Percentiles rank a stretch among this genome's conserved stretches.
Evolutionary conservation across 1,284 basidiomycete genomes (phyloP).

Genomic region (Boletellus sp.): DNA sequence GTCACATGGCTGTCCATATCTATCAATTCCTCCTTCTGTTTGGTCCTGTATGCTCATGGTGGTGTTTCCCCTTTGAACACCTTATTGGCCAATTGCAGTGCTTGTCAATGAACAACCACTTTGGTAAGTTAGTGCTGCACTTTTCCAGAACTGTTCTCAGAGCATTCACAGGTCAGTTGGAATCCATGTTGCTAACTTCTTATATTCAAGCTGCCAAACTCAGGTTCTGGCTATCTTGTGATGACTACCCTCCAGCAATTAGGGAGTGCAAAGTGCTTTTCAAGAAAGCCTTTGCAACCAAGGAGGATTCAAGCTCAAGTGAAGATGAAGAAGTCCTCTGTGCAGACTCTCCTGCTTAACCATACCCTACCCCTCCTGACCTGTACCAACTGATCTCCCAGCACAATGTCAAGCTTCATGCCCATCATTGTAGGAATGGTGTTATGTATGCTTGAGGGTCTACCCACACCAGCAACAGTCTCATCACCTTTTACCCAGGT

Average conservation of each 20-base stretch:
- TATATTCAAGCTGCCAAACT: conserved; percentile 4
- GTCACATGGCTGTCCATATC: conserved; percentile 9
- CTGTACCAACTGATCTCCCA: not conserved
- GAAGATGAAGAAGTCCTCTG: not conserved
- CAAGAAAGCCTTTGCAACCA: not conserved
- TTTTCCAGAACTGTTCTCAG: not conserved
- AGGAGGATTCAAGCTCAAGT: not conserved
- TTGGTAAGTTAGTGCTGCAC: conserved; percentile 1
- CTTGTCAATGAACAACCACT: conserved; percentile 10
- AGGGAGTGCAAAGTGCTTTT: conserved; percentile 7
- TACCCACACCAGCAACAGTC: conserved; percentile 6
- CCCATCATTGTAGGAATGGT: not conserved
- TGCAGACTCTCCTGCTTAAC: not conserved
- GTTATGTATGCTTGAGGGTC: conserved; percentile 1
- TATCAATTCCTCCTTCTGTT: conserved; percentile 1
- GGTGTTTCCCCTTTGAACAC: conserved; percentile 8
- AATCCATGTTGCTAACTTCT: not conserved
- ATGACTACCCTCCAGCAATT: conserved; percentile 1
- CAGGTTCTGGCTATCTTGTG: conserved; percentile 1
- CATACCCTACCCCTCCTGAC: not conserved
- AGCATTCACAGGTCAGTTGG: conserved; percentile 3
- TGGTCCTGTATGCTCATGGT: conserved; percentile 5
- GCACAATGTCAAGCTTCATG: not conserved
- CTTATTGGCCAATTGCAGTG: conserved; percentile 12
- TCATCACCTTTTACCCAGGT: conserved; percentile 1